Base-by-base conservation (phyloP, 352 stramenopile species). In the Globisporangium cylindrosporum region DNA sequence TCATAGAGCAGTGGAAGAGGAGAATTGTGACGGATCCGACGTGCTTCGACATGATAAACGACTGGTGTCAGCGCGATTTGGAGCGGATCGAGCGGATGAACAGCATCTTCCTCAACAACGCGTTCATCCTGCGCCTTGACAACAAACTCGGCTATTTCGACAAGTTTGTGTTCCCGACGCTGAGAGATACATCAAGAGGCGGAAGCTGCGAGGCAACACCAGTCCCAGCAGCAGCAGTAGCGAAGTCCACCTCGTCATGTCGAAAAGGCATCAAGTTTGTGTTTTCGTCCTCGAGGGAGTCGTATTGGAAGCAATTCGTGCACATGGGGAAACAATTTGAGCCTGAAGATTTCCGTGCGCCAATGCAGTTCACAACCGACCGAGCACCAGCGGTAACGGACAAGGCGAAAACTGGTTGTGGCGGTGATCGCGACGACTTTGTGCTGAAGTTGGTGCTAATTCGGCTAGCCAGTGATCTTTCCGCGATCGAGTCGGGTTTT, bases 1-100 rank as follows among this genome's bases (percentile, higher is more conserved):
- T 85, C 57, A 72, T 92, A 29, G 66, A 68, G 61, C 70, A 74
- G 25, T 91, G 81, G 82, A 77, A 88, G 58, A 74, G 72, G 4
- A 51, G 56, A 3, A 66, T 90, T 34, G 73, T 75, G 43, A 65
- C 65, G 22, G 78, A 90, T 10, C 72, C 81, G 9, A 77, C 56
- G 18, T 86, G 73, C 29, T 88, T 82, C 56, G 71, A 82, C 53
- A 86, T 91, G 68, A 43, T 93, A 2, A 93, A 93, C 69, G 84
- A 92, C 68, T 90, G 81, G 82, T 88, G 85, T 46, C 73, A 76
- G 63, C 63, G 61, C 53, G 70, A 89, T 62, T 59, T 69, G 22
- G 72, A 76, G 24, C 60, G 80, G 22, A 85, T 92, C 32, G 76
- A 83, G 49, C 73, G 82, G 22, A 78, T 90, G 68, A 76, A 87